These are phyloP conservation scores for Tuber borchii DNA, from an alignment of 495 filamentous ascomycete genomes.

Conservation along the genomic window DNA sequence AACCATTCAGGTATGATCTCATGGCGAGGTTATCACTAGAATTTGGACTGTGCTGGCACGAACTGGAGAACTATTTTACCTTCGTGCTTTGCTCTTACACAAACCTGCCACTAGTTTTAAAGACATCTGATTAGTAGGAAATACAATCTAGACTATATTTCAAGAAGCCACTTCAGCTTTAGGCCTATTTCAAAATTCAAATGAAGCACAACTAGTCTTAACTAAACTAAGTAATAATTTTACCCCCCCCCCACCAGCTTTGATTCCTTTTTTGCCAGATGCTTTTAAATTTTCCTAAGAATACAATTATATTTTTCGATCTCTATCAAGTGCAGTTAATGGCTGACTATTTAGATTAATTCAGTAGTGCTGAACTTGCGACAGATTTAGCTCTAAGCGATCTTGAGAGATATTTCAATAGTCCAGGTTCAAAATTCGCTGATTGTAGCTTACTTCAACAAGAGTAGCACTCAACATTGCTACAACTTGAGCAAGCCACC, in stretches of 20 bases:
- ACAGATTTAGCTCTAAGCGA: not conserved
- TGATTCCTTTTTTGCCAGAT: conserved; percentile 25
- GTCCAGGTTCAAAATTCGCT: not conserved
- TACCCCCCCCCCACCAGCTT: conserved; percentile 11
- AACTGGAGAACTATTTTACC: conserved; percentile 22
- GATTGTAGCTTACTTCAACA: conserved; percentile 12
- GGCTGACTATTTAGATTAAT: conserved; percentile 12
- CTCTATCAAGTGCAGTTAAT: conserved; percentile 11
- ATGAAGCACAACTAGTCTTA: not conserved
- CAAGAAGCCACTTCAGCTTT: conserved; percentile 20
- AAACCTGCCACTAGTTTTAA: not conserved
- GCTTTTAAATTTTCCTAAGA: conserved; percentile 3
- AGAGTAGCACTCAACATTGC: not conserved
- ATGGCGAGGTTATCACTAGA: not conserved
- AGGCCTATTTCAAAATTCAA: conserved; percentile 20
- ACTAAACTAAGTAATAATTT: not conserved
- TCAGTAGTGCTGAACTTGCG: not conserved
- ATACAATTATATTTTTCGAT: conserved; percentile 13
- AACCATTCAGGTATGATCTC: not conserved
- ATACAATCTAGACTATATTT: not conserved
- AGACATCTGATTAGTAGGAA: conserved; percentile 9
- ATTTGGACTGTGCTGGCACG: conserved; percentile 8
- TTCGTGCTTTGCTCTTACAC: conserved; percentile 7
- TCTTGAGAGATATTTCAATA: not conserved
- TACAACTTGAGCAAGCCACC: conserved; percentile 7